Percentiles rank a stretch among this genome's conserved stretches.
These are phyloP conservation scores for Rhodamnia rubescens DNA, from an alignment of 345 rosid genomes.

Conservation along the genomic window DNA sequence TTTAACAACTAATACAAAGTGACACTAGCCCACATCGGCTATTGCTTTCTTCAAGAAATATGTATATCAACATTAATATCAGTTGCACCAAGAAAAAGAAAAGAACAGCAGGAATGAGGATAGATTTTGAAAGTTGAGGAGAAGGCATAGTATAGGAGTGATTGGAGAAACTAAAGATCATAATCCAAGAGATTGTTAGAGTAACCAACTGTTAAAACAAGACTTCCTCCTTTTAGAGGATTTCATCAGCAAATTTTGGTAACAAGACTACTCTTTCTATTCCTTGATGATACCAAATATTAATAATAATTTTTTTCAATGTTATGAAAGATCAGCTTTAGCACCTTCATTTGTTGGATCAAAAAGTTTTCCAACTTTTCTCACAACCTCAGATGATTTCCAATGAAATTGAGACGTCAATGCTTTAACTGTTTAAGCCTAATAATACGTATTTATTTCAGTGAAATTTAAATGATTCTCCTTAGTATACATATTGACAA, in stretches of 20 bases:
- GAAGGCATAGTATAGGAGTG: not conserved
- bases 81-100: not conserved
- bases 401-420: not conserved
- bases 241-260: not conserved
- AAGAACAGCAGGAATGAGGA: not conserved
- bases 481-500: not conserved
- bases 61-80: not conserved
- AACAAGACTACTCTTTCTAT: not conserved
- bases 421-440: not conserved
- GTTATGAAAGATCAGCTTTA: not conserved
- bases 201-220: not conserved
- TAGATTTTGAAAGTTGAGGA: not conserved
- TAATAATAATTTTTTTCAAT: not conserved
- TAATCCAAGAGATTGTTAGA: not conserved
- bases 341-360: not conserved
- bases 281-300: not conserved
- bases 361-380: no score
- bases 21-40: not conserved
- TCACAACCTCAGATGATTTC: no score
- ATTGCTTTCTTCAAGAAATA: not conserved
- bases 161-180: not conserved
- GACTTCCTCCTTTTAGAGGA: not conserved
- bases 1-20: not conserved
- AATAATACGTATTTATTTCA: no score
- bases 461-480: not conserved